These are phyloP conservation scores for Elsinoe arachidis DNA, from an alignment of 2,329 filamentous ascomycete genomes.

Conservation along the genomic window DNA sequence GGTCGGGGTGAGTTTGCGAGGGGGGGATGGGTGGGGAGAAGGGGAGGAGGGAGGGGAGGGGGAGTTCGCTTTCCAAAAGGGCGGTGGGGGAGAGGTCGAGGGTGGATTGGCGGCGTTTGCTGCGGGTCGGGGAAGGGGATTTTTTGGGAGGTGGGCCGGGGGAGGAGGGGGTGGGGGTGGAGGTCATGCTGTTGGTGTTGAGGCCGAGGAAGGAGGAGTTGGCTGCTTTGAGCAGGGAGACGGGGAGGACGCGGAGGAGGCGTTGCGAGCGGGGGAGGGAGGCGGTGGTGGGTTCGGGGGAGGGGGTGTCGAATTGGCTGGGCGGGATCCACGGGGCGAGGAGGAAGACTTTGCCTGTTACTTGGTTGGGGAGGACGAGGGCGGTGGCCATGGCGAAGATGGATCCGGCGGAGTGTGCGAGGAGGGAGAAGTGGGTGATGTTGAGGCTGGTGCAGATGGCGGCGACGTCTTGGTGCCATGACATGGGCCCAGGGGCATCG, in stretches of 20 bases:
- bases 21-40: conserved; percentile 25
- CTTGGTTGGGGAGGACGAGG: conserved; percentile 89
- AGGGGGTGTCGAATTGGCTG: conserved; percentile 77
- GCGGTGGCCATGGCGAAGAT: conserved; percentile 95
- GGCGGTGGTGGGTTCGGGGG: conserved; percentile 40
- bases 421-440: conserved; percentile 90
- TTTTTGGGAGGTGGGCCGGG: conserved; percentile 43
- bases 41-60: conserved; percentile 20
- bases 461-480: conserved; percentile 91
- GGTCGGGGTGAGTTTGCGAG: conserved; percentile 23
- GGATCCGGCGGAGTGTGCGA: conserved; percentile 94
- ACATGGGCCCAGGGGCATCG: conserved; percentile 68
- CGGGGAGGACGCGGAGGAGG: conserved; percentile 80
- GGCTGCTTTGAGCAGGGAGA: conserved; percentile 82
- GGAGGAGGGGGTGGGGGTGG: conserved; percentile 56
- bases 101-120: conserved; percentile 34
- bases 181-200: conserved; percentile 31
- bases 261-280: conserved; percentile 86
- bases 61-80: conserved; percentile 20
- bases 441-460: conserved; percentile 86
- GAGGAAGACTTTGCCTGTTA: conserved; percentile 86
- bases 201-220: conserved; percentile 84
- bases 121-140: conserved; percentile 27
- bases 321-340: conserved; percentile 96
- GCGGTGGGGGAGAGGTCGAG: conserved; percentile 35